These are phyloP conservation scores for Cutaneotrichosporon mucoides DNA, from an alignment of 1,284 basidiomycete genomes.

Conservation along the genomic window DNA sequence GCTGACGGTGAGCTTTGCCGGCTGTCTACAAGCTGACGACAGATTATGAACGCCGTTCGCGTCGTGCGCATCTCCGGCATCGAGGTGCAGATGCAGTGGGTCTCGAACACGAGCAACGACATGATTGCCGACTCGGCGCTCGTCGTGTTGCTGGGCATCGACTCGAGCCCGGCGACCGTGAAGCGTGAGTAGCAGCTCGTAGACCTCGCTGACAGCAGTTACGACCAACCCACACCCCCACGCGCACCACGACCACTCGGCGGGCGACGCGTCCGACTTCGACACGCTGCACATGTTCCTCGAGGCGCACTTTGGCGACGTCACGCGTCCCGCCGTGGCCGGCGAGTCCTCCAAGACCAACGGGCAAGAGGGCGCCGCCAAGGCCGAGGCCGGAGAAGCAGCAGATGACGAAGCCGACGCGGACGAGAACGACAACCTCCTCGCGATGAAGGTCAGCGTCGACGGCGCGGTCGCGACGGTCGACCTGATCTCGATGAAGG, in stretches of 20 bases:
- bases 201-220: slow-evolving; percentile 51
- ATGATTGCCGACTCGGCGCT: slow-evolving; percentile 98
- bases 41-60: slow-evolving; percentile 91
- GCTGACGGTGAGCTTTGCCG: slow-evolving; percentile 60
- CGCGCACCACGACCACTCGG: slow-evolving; percentile 51
- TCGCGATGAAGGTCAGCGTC: slow-evolving; percentile 43
- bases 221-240: slow-evolving; percentile 59
- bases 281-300: slow-evolving; percentile 83
- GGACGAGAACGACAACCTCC: slow-evolving; percentile 31
- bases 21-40: slow-evolving; percentile 8
- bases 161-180: slow-evolving; percentile 89
- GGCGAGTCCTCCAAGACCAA: too few relatives aligned
- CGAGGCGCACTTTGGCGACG: slow-evolving; percentile 89
- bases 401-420: background rate
- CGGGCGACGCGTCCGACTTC: slow-evolving; percentile 48
- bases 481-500: slow-evolving; percentile 53
- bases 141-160: slow-evolving; percentile 86
- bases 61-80: slow-evolving; percentile 74
- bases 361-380: too few relatives aligned
- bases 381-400: background rate
- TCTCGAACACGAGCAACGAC: slow-evolving; percentile 89
- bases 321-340: slow-evolving; percentile 45
- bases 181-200: slow-evolving; percentile 62
- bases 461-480: slow-evolving; percentile 37
- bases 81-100: slow-evolving; percentile 88